Evolutionary conservation across 768 basidiomycete genomes (phyloP), one percentile per base, ranked within the genome.

Genomic region (Rhizopogon vesiculosus): DNA sequence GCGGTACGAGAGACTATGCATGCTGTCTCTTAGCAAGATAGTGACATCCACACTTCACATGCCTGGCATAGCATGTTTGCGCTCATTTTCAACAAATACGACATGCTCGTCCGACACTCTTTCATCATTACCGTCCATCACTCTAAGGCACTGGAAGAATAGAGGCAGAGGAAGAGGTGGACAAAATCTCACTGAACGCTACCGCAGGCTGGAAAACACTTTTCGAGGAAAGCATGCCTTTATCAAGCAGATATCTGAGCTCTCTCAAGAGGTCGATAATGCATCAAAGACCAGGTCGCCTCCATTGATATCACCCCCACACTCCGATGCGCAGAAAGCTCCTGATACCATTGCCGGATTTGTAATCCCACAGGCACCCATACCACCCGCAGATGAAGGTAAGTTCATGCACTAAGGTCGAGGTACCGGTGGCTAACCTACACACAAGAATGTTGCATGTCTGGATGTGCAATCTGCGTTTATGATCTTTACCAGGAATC

Each of bases 391-490:
- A 52, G 75, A 83, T 45, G 89, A 91, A 65, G 89, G 89, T 86
- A 59, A 25, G 79, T 57, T 2, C 4, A 4, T 56, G 9, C 33
- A 22, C 42, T 49, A 28, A 13, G 29, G 7, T n/a, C 2, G 18
- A 40, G 4, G 29, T 51, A 22, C 55, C 16, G 38, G n/a, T 22
- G 43, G 31, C 33, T 51, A 43, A 40, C 40, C 40, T 19, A 41
- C 42, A 16, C 51, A 13, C 9, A 60, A 93, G 93, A 93, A 70
- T 94, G 93, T 69, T 96, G 93, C 74, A 95, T 95, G 93, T 93
- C 91, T 2, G 91, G 91, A 31, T 96, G 93, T 64, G 89, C 92
- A 0, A 71, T 94, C n/a, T 95, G 93, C 68, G 88, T 95, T 7
- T 91, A 95, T 70, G 91, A 93, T 62, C 68, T 93, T 25, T 92